Evolutionary conservation across 257 asterid species (phyloP), one percentile per base, ranked within the genome.

Genomic region (Craterostigma plantagineum): DNA sequence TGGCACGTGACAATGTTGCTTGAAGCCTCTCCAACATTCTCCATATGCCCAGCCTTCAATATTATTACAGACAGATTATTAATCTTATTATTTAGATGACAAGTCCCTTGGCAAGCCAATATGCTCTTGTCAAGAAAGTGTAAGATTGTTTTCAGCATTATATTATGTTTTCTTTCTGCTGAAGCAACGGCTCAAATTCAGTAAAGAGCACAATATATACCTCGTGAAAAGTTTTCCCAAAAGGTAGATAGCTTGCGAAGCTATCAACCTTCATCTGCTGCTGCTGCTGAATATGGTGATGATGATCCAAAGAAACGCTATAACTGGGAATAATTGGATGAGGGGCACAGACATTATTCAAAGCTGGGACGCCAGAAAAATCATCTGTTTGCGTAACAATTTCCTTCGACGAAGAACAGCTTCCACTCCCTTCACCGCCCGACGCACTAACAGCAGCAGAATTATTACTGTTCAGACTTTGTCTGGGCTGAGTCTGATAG

Each of bases 401-500:
- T 23, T 86, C 85, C 55, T 67, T 86, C 10, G 77, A 66, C 9
- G 81, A 72, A 3, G 85, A 68, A 39, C 73, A 62, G 55, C 80
- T 71, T 40, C 73, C 81, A 33, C 75, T 69, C 1, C 67, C 72
- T n/a, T n/a, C n/a, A n/a, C n/a, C n/a, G n/a, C n/a, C n/a, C n/a
- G n/a, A n/a, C n/a, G n/a, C n/a, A 23, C 30, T 23, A 23, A 6
- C 30, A 23, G 30, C 65, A 0, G 43, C 57, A 17, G 15, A 30
- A 10, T 48, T 35, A 42, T 71, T 61, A 58, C 77, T 69, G 43
- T 72, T 79, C 27, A 72, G 66, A 1, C 68, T 69, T 33, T 43
- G 48, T 4, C 48, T 15, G 1, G 48, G 48, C 13, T 43, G 48
- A 43, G 48, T 43, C 48, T 43, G 48, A 10, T 43, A 43, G 34